phyloP scores from a whole-genome alignment of 2,329 filamentous ascomycete genomes.

The Lachnellula willkommii region DNA sequence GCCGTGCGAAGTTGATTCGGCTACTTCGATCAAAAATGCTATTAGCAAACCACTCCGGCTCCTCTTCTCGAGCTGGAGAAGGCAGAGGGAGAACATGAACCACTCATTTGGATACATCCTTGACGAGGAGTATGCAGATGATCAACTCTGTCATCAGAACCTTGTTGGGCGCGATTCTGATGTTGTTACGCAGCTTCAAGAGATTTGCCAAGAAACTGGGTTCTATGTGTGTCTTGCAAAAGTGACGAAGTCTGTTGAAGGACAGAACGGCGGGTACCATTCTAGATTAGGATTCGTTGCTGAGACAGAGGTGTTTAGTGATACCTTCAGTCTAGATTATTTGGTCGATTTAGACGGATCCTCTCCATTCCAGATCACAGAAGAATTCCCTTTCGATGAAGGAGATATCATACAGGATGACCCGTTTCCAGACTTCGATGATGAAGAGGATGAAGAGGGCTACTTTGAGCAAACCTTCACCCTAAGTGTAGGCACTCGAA shows the following conservation, averaged over 20 bases:
- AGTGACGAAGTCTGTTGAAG: not conserved
- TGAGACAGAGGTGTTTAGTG: not conserved
- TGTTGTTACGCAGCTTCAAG: not conserved
- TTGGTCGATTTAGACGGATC: not conserved
- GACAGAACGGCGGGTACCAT: not conserved
- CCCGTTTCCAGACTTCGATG: not conserved
- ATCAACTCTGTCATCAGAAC: not conserved
- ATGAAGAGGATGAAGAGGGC: not conserved
- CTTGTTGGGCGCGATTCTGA: not conserved
- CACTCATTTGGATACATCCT: not conserved
- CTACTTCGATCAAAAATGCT: not conserved
- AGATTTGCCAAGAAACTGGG: not conserved
- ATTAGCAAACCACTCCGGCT: not conserved
- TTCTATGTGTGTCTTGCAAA: not conserved
- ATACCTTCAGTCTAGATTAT: not conserved
- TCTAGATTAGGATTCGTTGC: too few species aligned
- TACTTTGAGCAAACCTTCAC: not conserved
- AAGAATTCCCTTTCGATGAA: not conserved
- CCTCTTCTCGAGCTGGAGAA: not conserved
- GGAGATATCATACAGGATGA: not conserved
- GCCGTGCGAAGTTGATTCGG: not conserved
- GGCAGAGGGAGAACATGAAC: not conserved
- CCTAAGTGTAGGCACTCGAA: not conserved
- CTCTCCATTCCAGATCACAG: not conserved
- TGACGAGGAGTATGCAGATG: not conserved